Evolutionary conservation across 352 stramenopile genomes (phyloP).

Genomic region (Peronospora tabacina): DNA sequence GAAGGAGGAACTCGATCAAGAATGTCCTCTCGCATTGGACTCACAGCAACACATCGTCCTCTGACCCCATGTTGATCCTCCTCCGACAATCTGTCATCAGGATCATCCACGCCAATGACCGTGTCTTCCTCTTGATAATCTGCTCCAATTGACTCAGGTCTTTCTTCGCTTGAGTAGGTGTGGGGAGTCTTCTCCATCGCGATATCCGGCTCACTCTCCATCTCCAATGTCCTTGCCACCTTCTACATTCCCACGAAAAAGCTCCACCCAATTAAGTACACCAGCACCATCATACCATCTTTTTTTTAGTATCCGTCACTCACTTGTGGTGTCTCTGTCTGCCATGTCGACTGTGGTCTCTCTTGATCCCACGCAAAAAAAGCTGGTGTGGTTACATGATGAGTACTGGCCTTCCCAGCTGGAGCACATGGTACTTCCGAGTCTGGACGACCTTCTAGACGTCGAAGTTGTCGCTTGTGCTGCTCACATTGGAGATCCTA

Average conservation of each 20-base stretch:
- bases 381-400: slow-evolving; percentile 18
- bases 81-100: slow-evolving; percentile 2
- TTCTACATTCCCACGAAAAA: slow-evolving; percentile 8
- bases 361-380: slow-evolving; percentile 52
- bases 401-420: slow-evolving; percentile 32
- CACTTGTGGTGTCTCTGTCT: slow-evolving; percentile 17
- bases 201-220: slow-evolving; percentile 8
- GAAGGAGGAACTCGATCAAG: slow-evolving; percentile 15
- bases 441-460: slow-evolving; percentile 42
- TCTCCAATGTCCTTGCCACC: slow-evolving; percentile 22
- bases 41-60: slow-evolving; percentile 15
- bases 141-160: neutral
- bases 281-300: neutral
- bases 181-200: slow-evolving; percentile 9
- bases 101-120: slow-evolving; percentile 15
- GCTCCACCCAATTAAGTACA: neutral
- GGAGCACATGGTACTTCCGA: slow-evolving; percentile 30
- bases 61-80: slow-evolving; percentile 1
- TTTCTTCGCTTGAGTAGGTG: neutral
- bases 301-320: neutral
- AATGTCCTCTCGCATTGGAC: slow-evolving; percentile 23
- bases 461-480: slow-evolving; percentile 37
- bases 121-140: slow-evolving; percentile 6
- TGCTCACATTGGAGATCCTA: slow-evolving; percentile 51
- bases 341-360: slow-evolving; percentile 3